Evolutionary conservation across 73 alveolate genomes (phyloP).

Genomic region (Symbiodinium pilosum): DNA sequence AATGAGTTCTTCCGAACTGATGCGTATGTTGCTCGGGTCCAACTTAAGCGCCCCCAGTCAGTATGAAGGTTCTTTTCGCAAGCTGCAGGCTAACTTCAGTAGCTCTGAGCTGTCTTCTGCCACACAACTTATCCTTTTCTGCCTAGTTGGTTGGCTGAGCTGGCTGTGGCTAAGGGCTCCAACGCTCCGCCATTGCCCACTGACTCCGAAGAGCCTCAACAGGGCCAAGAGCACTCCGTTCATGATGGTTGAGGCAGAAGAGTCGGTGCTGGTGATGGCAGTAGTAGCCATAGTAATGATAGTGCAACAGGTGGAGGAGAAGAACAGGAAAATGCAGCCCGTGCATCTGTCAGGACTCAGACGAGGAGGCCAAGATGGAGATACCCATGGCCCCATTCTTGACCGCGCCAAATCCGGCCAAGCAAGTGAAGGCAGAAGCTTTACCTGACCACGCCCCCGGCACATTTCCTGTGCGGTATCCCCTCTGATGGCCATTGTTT

Average conservation of each 20-base stretch:
- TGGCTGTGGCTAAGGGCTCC: too few relatives aligned
- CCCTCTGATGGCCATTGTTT: background rate
- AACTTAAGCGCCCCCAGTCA: background rate
- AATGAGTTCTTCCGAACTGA: background rate
- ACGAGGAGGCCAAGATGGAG: slow-evolving; percentile 2
- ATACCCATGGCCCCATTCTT: slow-evolving; percentile 16
- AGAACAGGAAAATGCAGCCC: too few relatives aligned
- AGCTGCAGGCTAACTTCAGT: too few relatives aligned
- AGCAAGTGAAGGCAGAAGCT: background rate
- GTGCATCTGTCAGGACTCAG: too few relatives aligned
- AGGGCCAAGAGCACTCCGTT: slow-evolving; percentile 7
- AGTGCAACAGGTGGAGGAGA: too few relatives aligned
- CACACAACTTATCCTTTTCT: too few relatives aligned
- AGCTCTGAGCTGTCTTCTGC: background rate
- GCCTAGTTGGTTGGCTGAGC: too few relatives aligned
- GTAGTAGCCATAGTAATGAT: background rate
- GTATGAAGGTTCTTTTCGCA: too few relatives aligned
- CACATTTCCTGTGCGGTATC: background rate
- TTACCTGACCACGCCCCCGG: background rate
- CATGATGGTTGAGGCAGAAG: slow-evolving; percentile 16
- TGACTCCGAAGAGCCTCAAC: slow-evolving; percentile 4
- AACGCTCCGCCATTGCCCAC: slow-evolving; percentile 18
- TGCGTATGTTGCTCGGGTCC: background rate
- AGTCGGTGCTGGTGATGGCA: background rate
- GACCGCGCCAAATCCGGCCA: background rate